Evolutionary conservation across 2,329 filamentous ascomycete species (phyloP).

Genomic region (Lizonia empirigonia): DNA sequence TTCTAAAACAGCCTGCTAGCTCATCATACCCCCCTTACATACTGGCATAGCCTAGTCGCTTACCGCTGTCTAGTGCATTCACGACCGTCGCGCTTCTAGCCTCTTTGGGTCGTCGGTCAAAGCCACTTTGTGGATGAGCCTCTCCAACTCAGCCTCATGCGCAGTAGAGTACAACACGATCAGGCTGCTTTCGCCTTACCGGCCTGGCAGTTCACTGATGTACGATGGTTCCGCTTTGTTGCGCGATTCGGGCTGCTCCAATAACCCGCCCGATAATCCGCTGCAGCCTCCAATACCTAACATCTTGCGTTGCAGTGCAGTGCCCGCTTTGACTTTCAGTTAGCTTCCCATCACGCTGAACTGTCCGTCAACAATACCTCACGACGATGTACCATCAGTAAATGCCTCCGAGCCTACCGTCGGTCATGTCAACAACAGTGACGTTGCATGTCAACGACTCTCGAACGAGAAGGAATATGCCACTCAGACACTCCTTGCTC

Average conservation of each 20-base stretch:
- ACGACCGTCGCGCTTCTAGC: conserved; percentile 7
- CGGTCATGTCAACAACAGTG: conserved; percentile 8
- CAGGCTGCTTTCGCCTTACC: neutral
- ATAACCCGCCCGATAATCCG: neutral
- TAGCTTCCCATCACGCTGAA: neutral
- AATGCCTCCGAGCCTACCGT: neutral
- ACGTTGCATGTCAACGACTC: conserved; percentile 16
- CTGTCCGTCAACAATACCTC: neutral
- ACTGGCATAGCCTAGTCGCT: conserved; percentile 8
- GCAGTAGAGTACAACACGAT: conserved; percentile 1
- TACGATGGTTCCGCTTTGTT: neutral
- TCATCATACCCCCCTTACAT: no score
- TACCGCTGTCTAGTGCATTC: conserved; percentile 12
- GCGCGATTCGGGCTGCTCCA: neutral
- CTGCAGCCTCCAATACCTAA: neutral
- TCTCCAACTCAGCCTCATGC: conserved; percentile 26
- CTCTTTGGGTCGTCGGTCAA: conserved; percentile 13
- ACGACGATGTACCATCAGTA: neutral
- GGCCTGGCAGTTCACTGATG: neutral
- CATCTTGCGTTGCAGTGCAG: neutral
- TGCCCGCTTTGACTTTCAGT: neutral
- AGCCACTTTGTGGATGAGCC: conserved; percentile 11
- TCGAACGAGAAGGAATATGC: conserved; percentile 23
- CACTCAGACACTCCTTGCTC: conserved; percentile 19
- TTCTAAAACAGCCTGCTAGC: no score